These are phyloP conservation scores for Eucalyptus camaldulensis DNA, from an alignment of 345 rosid species.

Conservation along the genomic window DNA sequence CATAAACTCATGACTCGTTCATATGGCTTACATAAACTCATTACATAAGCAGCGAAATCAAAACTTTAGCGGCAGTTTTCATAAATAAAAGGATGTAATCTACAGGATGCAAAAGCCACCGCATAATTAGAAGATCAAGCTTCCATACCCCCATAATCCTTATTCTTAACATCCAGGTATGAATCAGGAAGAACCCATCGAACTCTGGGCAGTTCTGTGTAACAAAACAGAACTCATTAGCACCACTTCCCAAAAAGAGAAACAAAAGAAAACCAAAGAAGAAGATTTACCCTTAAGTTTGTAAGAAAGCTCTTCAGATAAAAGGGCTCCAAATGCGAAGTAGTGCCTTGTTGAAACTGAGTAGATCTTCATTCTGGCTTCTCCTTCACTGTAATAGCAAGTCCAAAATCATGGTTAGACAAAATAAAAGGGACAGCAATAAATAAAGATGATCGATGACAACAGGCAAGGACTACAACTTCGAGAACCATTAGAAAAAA, in stretches of 20 bases:
- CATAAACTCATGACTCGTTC: not conserved
- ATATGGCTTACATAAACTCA: no score
- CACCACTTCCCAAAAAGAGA: not conserved
- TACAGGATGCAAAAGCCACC: not conserved
- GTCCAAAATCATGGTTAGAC: not conserved
- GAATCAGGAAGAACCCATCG: slow-evolving; percentile 99
- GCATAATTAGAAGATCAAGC: not conserved
- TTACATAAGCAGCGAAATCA: not conserved
- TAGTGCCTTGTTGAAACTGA: slow-evolving; percentile 76
- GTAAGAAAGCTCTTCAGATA: slow-evolving; percentile 63
- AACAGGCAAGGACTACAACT: not conserved
- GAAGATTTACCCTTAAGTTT: slow-evolving; percentile 55
- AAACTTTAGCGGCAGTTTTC: not conserved
- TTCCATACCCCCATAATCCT: slow-evolving; percentile 85
- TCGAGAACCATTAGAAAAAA: not conserved
- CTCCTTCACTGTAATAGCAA: slow-evolving; percentile 47
- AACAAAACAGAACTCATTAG: not conserved
- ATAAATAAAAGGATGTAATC: not conserved
- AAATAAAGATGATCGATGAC: not conserved
- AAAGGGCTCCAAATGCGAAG: slow-evolving; percentile 87
- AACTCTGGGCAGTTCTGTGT: slow-evolving; percentile 59
- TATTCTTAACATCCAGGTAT: slow-evolving; percentile 80
- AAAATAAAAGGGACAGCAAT: not conserved
- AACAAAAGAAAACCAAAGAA: not conserved
- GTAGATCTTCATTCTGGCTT: slow-evolving; percentile 83